Evolutionary conservation across 2,329 filamentous ascomycete species (phyloP), one percentile per base, ranked within the genome.

Genomic region (Monilinia vaccinii-corymbosi): DNA sequence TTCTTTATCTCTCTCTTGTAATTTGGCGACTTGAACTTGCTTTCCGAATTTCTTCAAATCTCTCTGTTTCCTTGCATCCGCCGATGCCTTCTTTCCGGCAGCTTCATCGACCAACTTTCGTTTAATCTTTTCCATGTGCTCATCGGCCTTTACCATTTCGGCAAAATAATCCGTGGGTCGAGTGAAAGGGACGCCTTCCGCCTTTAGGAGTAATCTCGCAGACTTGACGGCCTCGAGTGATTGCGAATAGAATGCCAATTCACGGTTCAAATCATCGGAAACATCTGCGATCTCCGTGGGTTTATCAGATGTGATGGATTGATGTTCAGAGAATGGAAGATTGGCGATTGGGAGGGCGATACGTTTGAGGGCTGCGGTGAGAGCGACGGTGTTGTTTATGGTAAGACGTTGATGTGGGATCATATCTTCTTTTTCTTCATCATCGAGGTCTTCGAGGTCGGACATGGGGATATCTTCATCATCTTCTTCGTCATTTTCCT

Each of bases 41-140:
- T 99, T 99, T 73, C 94, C 94, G 73, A 97, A 99, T 78, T 97
- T 99, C 85, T 97, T 97, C 70, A 97, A 80, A 74, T 99, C 94
- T 65, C 94, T 82, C 78, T 93, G 87, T 77, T 91, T 91, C 73
- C 91, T 84, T 8, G 94, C 94, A 75, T 99, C 94, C 28, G 89
- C 86, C 32, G 91, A 83, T 0, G 94, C 93, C 79, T 96, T 96
- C 81, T 96, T 96, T 63, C 85, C 81, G 13, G 93, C 89, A 0
- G 93, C 94, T 71, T 95, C 91, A 70, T 97, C 92, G 64, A 96
- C 82, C 70, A 97, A 79, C 81, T 95, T 96, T 71, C 87, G 84
- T 80, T 95, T 95, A 73, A 99, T 89, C 80, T 89, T 92, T 73
- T 89, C 89, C 94, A 99, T 99, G 75, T 97, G 94, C 70, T 95